These are phyloP conservation scores for Earliella scabrosa DNA, from an alignment of 1,284 basidiomycete genomes.

Conservation along the genomic window DNA sequence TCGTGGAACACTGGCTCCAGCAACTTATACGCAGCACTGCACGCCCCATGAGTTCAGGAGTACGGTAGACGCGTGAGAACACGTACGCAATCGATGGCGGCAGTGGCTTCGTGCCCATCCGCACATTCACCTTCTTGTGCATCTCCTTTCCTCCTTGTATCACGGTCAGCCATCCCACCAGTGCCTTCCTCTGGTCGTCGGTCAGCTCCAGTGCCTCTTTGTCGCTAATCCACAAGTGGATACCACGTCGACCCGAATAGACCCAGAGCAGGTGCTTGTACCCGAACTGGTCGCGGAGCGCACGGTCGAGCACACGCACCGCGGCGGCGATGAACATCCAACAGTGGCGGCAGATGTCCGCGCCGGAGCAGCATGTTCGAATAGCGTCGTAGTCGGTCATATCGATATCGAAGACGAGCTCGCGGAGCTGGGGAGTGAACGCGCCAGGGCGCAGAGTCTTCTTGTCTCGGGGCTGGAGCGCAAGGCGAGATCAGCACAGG, in stretches of 20 bases:
- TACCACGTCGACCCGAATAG: conserved; percentile 97
- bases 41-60: neutral
- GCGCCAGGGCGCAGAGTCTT: conserved; percentile 82
- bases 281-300: conserved; percentile 87
- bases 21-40: conserved; percentile 39
- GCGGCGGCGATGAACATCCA: conserved; percentile 96
- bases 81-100: conserved; percentile 78
- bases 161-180: conserved; percentile 90
- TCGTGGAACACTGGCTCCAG: conserved; percentile 64
- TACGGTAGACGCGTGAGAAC: neutral
- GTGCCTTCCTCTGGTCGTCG: conserved; percentile 87
- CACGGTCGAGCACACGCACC: conserved; percentile 84
- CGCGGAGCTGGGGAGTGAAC: conserved; percentile 83
- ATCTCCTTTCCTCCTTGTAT: conserved; percentile 85
- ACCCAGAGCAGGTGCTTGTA: conserved; percentile 91
- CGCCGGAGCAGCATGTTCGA: conserved; percentile 93
- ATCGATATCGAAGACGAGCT: conserved; percentile 99
- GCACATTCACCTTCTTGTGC: conserved; percentile 84
- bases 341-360: conserved; percentile 91
- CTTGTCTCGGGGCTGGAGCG: conserved; percentile 83
- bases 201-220: conserved; percentile 85
- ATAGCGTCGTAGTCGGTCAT: conserved; percentile 99
- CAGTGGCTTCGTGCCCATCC: conserved; percentile 52
- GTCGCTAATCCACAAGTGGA: conserved; percentile 98
- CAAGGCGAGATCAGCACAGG: conserved; percentile 10